These are phyloP conservation scores for Plectosphaerella cucumerina DNA, from an alignment of 2,329 filamentous ascomycete genomes.

Conservation along the genomic window DNA sequence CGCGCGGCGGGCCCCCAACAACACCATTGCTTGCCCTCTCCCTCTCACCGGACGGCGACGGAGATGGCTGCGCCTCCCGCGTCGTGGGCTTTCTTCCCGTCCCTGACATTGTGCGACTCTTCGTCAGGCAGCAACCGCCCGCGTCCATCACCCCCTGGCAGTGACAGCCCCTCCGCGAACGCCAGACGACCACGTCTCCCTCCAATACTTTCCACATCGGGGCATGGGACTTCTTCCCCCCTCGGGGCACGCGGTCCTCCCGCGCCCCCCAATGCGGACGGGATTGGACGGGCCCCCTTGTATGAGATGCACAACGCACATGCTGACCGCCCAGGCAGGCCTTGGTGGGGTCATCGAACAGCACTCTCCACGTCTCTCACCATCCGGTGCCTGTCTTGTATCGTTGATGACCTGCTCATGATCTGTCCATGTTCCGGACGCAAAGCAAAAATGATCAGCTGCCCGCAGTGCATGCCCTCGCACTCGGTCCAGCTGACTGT, in stretches of 20 bases:
- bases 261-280: not conserved
- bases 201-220: not conserved
- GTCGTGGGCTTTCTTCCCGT: not conserved
- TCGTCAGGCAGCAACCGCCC: not conserved
- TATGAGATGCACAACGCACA: no score
- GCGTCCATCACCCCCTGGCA: not conserved
- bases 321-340: no score
- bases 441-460: no score
- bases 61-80: not conserved
- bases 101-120: not conserved
- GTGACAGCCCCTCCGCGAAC: conserved; percentile 12
- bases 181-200: conserved; percentile 3
- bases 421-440: no score
- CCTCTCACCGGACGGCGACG: not conserved
- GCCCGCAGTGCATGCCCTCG: no score
- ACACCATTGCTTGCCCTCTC: not conserved
- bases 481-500: no score
- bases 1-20: not conserved
- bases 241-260: not conserved
- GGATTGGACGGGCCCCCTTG: not conserved
- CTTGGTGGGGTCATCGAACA: no score
- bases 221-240: not conserved
- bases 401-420: no score
- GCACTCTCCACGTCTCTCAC: no score
- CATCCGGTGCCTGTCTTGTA: no score